A percentile compares a stretch with the other conserved stretches of the same genome.
These are phyloP conservation scores for Boletus sp. DNA, from an alignment of 768 basidiomycete genomes.

Conservation along the genomic window DNA sequence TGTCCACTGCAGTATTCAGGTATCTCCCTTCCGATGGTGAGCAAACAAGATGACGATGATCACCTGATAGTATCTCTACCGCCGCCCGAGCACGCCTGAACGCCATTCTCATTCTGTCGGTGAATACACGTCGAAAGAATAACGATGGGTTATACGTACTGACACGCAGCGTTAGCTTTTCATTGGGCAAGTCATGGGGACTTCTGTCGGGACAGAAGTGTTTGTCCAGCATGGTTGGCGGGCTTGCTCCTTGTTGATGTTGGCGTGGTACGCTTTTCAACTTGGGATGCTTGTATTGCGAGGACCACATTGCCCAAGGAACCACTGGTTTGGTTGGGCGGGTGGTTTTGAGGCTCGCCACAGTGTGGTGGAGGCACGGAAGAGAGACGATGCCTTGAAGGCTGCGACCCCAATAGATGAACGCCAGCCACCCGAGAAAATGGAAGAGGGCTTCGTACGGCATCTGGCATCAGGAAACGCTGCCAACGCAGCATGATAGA, in stretches of 20 bases:
- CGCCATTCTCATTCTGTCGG: slow-evolving; percentile 69
- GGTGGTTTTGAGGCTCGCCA: slow-evolving; percentile 50
- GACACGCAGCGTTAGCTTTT: slow-evolving; percentile 41
- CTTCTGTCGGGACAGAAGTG: slow-evolving; percentile 66
- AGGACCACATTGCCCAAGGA: slow-evolving; percentile 56
- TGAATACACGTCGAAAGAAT: slow-evolving; percentile 26
- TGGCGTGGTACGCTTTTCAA: slow-evolving; percentile 57
- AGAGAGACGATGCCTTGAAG: neutral
- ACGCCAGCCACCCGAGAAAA: slow-evolving; percentile 4
- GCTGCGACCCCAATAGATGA: neutral
- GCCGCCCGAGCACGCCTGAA: slow-evolving; percentile 69
- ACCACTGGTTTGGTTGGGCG: slow-evolving; percentile 61
- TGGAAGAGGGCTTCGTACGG: neutral
- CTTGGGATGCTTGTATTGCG: slow-evolving; percentile 56
- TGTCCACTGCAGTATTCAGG: slow-evolving; percentile 59
- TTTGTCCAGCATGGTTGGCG: slow-evolving; percentile 73
- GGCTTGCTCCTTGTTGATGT: slow-evolving; percentile 54
- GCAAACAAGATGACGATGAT: slow-evolving; percentile 7
- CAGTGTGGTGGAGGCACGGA: slow-evolving; percentile 28
- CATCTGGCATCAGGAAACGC: neutral
- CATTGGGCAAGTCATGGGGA: slow-evolving; percentile 81
- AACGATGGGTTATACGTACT: neutral
- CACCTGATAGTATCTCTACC: slow-evolving; percentile 30
- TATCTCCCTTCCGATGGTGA: slow-evolving; percentile 19
- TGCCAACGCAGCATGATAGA: slow-evolving; percentile 1